Evolutionary conservation across 306 rosid genomes (phyloP).

Genomic region (Vigna radiata): DNA sequence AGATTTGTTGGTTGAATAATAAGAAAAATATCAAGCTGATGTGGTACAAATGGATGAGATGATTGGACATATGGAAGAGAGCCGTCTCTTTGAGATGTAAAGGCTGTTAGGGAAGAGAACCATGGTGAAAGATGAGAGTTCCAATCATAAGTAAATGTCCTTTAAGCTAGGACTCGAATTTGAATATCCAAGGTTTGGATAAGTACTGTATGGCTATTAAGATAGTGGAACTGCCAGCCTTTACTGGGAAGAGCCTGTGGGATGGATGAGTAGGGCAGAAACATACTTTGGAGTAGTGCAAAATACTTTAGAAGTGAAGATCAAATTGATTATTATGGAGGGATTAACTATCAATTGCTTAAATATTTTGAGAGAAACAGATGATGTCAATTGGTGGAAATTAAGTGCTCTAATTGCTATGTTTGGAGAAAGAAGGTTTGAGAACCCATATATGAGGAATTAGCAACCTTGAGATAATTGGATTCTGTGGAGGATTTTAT

Average conservation of each 20-base stretch:
- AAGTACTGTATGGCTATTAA: not conserved
- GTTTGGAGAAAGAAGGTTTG: too few species aligned
- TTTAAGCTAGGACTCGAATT: not conserved
- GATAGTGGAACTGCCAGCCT: constrained; percentile 3
- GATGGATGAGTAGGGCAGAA: not conserved
- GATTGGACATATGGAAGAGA: not conserved
- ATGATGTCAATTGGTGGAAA: too few species aligned
- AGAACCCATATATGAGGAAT: too few species aligned
- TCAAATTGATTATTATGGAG: too few species aligned
- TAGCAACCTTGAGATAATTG: too few species aligned
- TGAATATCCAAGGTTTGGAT: not conserved
- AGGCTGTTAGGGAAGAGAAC: not conserved
- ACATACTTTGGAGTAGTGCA: not conserved
- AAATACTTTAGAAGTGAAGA: not conserved
- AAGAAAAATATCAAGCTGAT: not conserved
- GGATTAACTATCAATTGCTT: too few species aligned
- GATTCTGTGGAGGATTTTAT: too few species aligned
- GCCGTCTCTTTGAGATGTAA: not conserved
- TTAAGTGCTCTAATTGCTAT: too few species aligned
- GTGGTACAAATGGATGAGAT: not conserved
- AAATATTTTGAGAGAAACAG: too few species aligned
- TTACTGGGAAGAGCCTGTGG: not conserved
- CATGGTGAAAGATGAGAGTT: not conserved
- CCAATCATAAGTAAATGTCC: not conserved
- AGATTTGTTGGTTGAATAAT: not conserved